Evolutionary conservation across 805 yeast species (phyloP).

Genomic region (Saccharomycopsis sp.): DNA sequence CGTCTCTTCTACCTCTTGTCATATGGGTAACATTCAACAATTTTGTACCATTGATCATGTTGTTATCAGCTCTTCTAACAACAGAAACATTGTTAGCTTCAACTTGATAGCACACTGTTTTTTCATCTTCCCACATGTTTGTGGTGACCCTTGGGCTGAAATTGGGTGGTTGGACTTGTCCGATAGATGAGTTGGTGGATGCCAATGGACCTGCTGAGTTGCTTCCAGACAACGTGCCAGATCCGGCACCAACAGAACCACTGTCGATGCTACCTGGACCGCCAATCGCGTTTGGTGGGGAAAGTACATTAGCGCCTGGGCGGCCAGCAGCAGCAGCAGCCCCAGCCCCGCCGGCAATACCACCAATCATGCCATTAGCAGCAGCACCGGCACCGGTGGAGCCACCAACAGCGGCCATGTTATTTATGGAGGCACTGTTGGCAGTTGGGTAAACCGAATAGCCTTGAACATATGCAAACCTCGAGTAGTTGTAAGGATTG

Average conservation of each 20-base stretch:
- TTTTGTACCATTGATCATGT: constrained; percentile 66
- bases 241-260: neutral
- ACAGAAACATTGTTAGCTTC: constrained; percentile 61
- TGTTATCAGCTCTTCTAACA: constrained; percentile 61
- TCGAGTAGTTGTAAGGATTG: constrained; percentile 17
- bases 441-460: constrained; percentile 16
- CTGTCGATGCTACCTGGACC: constrained; percentile 19
- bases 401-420: constrained; percentile 7
- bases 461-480: constrained; percentile 19
- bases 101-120: constrained; percentile 62
- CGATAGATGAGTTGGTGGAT: constrained; percentile 22
- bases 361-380: neutral
- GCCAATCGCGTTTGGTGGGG: constrained; percentile 22
- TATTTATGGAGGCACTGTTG: constrained; percentile 2
- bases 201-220: neutral
- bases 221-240: too few species aligned
- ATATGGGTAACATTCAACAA: constrained; percentile 60
- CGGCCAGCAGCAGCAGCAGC: constrained; percentile 14
- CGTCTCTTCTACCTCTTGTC: constrained; percentile 69
- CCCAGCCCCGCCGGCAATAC: neutral
- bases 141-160: constrained; percentile 57
- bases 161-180: constrained; percentile 34
- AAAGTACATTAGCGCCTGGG: constrained; percentile 19
- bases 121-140: constrained; percentile 71
- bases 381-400: neutral